Evolutionary conservation across 495 filamentous ascomycete genomes (phyloP).

Genomic region (Hyaloscypha hepaticicola): DNA sequence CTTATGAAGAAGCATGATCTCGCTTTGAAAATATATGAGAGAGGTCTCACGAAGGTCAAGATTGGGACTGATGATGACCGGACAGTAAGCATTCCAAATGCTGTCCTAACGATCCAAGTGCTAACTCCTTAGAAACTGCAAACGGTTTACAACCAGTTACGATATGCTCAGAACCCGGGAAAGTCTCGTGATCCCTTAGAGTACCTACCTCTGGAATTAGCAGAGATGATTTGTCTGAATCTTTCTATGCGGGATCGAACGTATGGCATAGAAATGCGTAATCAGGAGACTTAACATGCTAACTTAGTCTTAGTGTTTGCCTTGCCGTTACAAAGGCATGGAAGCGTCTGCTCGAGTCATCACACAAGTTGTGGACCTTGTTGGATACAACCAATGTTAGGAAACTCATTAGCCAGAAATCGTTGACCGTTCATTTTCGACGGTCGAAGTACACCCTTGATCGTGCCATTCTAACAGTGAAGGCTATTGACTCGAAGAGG

Average conservation of each 20-base stretch:
- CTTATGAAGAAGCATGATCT: conserved; percentile 24
- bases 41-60: conserved; percentile 31
- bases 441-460: conserved; percentile 33
- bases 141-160: conserved; percentile 27
- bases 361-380: conserved; percentile 28
- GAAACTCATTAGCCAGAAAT: conserved; percentile 12
- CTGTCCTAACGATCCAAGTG: background rate
- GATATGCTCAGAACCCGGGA: conserved; percentile 15
- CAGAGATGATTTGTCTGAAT: conserved; percentile 25
- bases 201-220: conserved; percentile 29
- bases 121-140: conserved; percentile 25
- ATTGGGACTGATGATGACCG: conserved; percentile 30
- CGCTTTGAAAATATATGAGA: conserved; percentile 34
- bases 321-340: conserved; percentile 30
- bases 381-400: conserved; percentile 22
- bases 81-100: conserved; percentile 8
- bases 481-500: conserved; percentile 21
- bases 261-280: conserved; percentile 15
- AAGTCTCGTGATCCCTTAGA: conserved; percentile 29
- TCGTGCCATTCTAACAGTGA: conserved; percentile 21
- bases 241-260: conserved; percentile 28
- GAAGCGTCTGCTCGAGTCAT: conserved; percentile 29
- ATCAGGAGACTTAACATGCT: conserved; percentile 4
- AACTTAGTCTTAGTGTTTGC: conserved; percentile 21
- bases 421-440: conserved; percentile 22